phyloP scores from a whole-genome alignment of 148 eudicot genomes.

The Amaranthus cruentus region DNA sequence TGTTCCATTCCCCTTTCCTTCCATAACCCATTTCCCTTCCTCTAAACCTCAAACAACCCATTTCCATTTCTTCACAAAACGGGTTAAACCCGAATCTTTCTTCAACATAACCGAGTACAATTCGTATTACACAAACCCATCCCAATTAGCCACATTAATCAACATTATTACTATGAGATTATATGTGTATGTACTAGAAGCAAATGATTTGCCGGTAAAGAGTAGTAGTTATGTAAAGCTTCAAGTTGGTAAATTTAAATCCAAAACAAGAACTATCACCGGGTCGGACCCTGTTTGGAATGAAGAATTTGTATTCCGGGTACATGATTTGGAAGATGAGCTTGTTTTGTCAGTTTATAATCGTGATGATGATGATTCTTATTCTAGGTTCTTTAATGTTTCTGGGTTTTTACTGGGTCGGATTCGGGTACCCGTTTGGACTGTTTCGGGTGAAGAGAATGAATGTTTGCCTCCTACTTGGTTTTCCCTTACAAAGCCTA shows the following conservation, averaged over 20 bases:
- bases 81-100: too few species aligned
- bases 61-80: not conserved
- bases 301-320: slow-evolving; percentile 84
- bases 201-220: slow-evolving; percentile 42
- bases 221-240: slow-evolving; percentile 59
- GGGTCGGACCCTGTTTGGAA: slow-evolving; percentile 74
- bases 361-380: slow-evolving; percentile 33
- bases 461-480: slow-evolving; percentile 64
- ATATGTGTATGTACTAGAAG: slow-evolving; percentile 67
- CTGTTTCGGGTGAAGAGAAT: slow-evolving; percentile 46
- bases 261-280: slow-evolving; percentile 51
- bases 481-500: slow-evolving; percentile 58
- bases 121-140: not conserved
- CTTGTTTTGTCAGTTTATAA: slow-evolving; percentile 54
- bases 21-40: slow-evolving; percentile 14
- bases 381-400: slow-evolving; percentile 35
- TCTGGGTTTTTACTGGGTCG: slow-evolving; percentile 64
- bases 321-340: slow-evolving; percentile 61
- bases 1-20: slow-evolving; percentile 9
- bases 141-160: not conserved
- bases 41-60: not conserved
- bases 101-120: too few species aligned
- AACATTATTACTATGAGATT: slow-evolving; percentile 43
- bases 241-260: slow-evolving; percentile 64
- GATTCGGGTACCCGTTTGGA: slow-evolving; percentile 52